Evolutionary conservation across 345 rosid species (phyloP).

Genomic region (Hypericum perforatum): DNA sequence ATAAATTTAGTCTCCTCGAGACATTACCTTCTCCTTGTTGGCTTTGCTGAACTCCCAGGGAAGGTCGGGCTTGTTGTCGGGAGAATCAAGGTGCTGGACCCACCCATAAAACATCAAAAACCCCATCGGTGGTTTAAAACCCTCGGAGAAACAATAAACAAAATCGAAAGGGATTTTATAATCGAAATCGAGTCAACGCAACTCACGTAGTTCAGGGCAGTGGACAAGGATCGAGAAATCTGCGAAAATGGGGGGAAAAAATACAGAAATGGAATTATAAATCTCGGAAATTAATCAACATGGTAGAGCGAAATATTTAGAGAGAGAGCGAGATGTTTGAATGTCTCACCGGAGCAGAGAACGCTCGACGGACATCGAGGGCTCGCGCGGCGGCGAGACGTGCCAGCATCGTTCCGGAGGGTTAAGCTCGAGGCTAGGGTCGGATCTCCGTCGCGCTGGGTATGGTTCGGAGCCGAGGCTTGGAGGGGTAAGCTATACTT

Average conservation of each 20-base stretch:
- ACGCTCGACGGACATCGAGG: constrained; percentile 70
- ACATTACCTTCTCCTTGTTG: constrained; percentile 52
- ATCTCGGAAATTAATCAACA: constrained; percentile 14
- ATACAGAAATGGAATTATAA: constrained; percentile 17
- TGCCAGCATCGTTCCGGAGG: constrained; percentile 40
- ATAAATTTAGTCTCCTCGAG: background rate
- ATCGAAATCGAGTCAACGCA: background rate
- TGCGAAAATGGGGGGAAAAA: constrained; percentile 15
- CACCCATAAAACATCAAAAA: constrained; percentile 6
- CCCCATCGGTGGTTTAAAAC: background rate
- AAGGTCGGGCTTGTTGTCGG: constrained; percentile 84
- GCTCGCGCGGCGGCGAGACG: constrained; percentile 68
- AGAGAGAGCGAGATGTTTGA: constrained; percentile 33
- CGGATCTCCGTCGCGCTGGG: too few species aligned
- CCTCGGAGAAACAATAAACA: background rate
- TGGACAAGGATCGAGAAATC: constrained; percentile 66
- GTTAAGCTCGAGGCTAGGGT: too few species aligned
- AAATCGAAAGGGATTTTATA: constrained; percentile 1
- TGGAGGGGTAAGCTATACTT: too few species aligned
- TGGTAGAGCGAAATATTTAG: constrained; percentile 4
- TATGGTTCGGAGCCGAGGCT: too few species aligned
- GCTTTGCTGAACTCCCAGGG: constrained; percentile 71
- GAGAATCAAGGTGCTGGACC: constrained; percentile 67
- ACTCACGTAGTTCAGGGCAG: constrained; percentile 89
- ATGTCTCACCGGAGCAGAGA: constrained; percentile 32